phyloP scores from a whole-genome alignment of 2,329 filamentous ascomycete genomes.

The Talaromyces verruculosus region DNA sequence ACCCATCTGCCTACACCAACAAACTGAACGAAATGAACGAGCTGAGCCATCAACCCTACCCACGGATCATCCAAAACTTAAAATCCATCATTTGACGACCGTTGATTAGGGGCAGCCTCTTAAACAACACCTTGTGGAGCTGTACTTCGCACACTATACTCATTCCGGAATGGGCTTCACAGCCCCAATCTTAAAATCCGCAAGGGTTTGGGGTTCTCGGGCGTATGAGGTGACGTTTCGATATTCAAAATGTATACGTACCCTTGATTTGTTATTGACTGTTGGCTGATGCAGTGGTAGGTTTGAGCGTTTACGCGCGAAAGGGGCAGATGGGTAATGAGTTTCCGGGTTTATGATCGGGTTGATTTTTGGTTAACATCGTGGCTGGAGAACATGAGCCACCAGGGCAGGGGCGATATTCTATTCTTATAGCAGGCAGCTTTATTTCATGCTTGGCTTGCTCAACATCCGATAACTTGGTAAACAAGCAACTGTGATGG shows the following conservation, averaged over 20 bases:
- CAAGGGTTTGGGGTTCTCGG: neutral
- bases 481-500: neutral
- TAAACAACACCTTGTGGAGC: neutral
- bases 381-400: neutral
- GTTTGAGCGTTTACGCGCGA: neutral
- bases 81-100: neutral
- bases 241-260: neutral
- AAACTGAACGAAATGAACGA: neutral
- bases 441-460: neutral
- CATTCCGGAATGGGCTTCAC: neutral
- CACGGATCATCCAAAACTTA: neutral
- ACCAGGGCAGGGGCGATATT: neutral
- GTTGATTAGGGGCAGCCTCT: neutral
- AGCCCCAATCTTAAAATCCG: neutral
- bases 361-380: neutral
- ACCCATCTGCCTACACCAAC: neutral
- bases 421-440: neutral
- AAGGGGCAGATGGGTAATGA: neutral
- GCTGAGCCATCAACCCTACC: neutral
- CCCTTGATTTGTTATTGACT: neutral
- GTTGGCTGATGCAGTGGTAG: neutral
- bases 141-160: constrained; percentile 15
- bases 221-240: neutral
- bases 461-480: neutral
- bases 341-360: neutral